Base-by-base conservation (phyloP, 2,329 filamentous ascomycete genomes). In the Diatrype stigma region DNA sequence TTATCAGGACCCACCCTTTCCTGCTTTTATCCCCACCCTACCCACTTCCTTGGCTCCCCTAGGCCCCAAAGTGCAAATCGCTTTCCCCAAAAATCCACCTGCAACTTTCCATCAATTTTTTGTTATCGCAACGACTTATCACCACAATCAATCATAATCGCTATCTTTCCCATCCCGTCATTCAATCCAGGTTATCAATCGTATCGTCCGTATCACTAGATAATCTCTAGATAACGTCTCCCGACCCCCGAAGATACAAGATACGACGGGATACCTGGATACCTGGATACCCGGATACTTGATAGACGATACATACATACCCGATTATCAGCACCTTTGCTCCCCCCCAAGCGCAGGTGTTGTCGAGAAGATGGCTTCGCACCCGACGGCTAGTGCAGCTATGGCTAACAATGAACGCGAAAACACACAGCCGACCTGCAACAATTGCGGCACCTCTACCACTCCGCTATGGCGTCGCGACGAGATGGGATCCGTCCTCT, bases 381-480 rank as follows among this genome's bases (percentile, higher is more conserved):
- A 67, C 66, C 63, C 64, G 70, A 69, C 68, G 55, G 64, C 56
- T 61, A 69, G 60, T 52, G 76, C 77, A 56, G 78, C 79, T 70
- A 76, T 72, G 64, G 73, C 75, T 75, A 77, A 77, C 66, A 69
- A 76, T 65, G 71, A 80, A 60, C 71, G 82, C 71, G 78, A 83
- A 76, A 74, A 76, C 51, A 79, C 84, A 75, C 87, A 97, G 91
- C 92, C 93, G 58, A 89, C 92, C 60, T 99, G 94, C 72, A 90
- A 96, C 70, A 99, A 99, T 71, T 99, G 94, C 74, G 84, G 84
- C 58, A 99, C 94, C 42, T 96, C 90, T 40, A 97, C 92, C 48
- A 99, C 94, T 44, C 94, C 94, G 40, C 77, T 99, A 67, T 99
- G 94, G 94, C 89, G 94, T 63, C 87, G 94, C 75, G 94, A 99